A percentile compares a stretch with the other conserved stretches of the same genome.
Conservation (phyloP, 2,329 filamentous ascomycete species). For the Diplodia intermedia region DNA sequence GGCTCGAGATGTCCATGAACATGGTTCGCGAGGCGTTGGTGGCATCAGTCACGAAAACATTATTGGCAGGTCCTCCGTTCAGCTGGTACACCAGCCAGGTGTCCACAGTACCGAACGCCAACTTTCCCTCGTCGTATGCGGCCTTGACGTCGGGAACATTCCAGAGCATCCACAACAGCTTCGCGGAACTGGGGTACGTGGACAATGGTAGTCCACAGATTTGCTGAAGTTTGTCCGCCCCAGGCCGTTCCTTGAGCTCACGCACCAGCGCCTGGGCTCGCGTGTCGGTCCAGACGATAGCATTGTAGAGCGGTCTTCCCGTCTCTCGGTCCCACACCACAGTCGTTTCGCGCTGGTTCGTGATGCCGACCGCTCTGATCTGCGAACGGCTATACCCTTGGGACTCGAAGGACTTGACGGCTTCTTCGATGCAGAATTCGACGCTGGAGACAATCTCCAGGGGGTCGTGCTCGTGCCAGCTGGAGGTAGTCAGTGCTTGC, state of each 20-base stretch:
- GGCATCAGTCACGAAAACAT: constrained; percentile 77
- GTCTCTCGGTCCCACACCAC: constrained; percentile 79
- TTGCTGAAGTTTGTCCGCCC: constrained; percentile 69
- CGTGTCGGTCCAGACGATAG: constrained; percentile 85
- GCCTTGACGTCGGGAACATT: constrained; percentile 70
- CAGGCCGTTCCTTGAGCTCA: constrained; percentile 69
- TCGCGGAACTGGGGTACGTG: constrained; percentile 82
- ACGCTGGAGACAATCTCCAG: constrained; percentile 74
- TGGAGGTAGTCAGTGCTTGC: constrained; percentile 43
- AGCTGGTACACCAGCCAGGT: constrained; percentile 82
- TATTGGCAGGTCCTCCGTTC: constrained; percentile 69
- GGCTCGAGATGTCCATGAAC: constrained; percentile 83
- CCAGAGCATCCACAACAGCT: constrained; percentile 78
- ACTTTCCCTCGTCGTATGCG: constrained; percentile 72
- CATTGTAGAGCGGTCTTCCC: constrained; percentile 78
- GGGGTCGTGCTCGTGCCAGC: constrained; percentile 86
- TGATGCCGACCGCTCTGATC: constrained; percentile 78
- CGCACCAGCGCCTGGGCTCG: constrained; percentile 75
- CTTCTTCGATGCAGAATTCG: constrained; percentile 75
- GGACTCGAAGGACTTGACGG: constrained; percentile 69
- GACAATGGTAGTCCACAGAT: constrained; percentile 79
- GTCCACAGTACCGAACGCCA: constrained; percentile 83
- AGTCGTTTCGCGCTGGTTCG: constrained; percentile 83
- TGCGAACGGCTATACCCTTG: constrained; percentile 68
- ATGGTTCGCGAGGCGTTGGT: constrained; percentile 85